A percentile compares a stretch with the other conserved stretches of the same genome.
Evolutionary conservation across 768 basidiomycete genomes (phyloP).

Genomic region (Cystobasidium tubakii): DNA sequence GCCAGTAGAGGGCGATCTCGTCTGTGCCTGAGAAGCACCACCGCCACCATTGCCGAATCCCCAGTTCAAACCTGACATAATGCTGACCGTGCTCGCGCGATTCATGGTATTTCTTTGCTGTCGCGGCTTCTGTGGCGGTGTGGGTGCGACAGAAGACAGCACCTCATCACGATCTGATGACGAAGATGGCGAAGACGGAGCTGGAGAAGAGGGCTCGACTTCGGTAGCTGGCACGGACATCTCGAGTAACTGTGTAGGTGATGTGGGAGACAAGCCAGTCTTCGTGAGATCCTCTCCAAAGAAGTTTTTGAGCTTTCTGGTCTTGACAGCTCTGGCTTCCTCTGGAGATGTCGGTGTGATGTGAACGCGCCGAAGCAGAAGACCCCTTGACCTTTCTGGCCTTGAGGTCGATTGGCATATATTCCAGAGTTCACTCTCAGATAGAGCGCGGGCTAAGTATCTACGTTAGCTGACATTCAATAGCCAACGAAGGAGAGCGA

Average conservation of each 20-base stretch:
- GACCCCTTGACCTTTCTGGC: constrained; percentile 42
- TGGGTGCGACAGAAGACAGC: constrained; percentile 19
- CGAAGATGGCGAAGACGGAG: constrained; percentile 43
- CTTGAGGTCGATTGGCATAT: constrained; percentile 42
- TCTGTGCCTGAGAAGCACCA: constrained; percentile 24
- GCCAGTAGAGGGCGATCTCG: constrained; percentile 47
- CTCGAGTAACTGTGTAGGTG: constrained; percentile 49
- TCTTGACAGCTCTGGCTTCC: constrained; percentile 23
- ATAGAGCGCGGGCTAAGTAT: constrained; percentile 39
- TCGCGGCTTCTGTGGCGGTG: constrained; percentile 29
- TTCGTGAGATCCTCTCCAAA: constrained; percentile 43
- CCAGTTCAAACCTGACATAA: constrained; percentile 79
- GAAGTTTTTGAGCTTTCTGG: constrained; percentile 44
- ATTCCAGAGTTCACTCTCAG: constrained; percentile 41
- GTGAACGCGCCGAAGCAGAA: constrained; percentile 42
- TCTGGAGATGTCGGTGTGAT: constrained; percentile 20
- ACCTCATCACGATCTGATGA: constrained; percentile 48
- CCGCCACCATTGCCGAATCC: neutral
- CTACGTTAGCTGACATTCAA: neutral
- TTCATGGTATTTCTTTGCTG: constrained; percentile 59
- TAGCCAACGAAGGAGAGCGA: neutral
- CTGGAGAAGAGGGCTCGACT: constrained; percentile 44
- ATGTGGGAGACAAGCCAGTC: constrained; percentile 48
- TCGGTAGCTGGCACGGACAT: constrained; percentile 44
- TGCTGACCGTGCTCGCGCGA: constrained; percentile 87